phyloP scores from a whole-genome alignment of 2,329 filamentous ascomycete species.

The Hypoxylon sp. region DNA sequence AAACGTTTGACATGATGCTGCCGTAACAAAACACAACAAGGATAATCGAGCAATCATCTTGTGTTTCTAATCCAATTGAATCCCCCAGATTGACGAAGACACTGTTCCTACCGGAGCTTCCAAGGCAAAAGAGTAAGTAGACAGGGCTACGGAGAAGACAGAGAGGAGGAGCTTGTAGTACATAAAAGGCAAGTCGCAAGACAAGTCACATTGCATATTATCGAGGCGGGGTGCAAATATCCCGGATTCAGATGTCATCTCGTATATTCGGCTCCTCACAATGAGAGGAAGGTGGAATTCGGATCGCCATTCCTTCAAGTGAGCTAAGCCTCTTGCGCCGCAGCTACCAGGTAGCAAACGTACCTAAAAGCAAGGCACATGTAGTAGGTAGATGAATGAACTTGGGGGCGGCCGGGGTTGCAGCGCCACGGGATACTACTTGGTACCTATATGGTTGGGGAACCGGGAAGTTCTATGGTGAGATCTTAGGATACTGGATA shows the following conservation, averaged over 20 bases:
- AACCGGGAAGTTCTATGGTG: not conserved
- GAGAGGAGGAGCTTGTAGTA: slow-evolving; percentile 32
- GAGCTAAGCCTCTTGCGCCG: slow-evolving; percentile 28
- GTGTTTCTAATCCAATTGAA: slow-evolving; percentile 19
- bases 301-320: slow-evolving; percentile 35
- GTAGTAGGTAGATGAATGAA: slow-evolving; percentile 1
- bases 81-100: not conserved
- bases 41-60: slow-evolving; percentile 36
- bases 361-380: slow-evolving; percentile 5
- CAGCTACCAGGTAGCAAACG: slow-evolving; percentile 5
- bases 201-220: slow-evolving; percentile 39
- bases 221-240: slow-evolving; percentile 34
- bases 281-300: slow-evolving; percentile 15
- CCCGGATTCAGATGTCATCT: slow-evolving; percentile 36
- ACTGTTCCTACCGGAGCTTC: not conserved
- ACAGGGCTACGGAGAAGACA: slow-evolving; percentile 17
- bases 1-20: slow-evolving; percentile 32
- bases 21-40: slow-evolving; percentile 29
- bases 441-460: not conserved
- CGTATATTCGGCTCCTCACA: slow-evolving; percentile 30
- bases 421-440: slow-evolving; percentile 7
- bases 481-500: not conserved
- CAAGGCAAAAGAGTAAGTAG: slow-evolving; percentile 7
- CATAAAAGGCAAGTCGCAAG: slow-evolving; percentile 37
- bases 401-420: slow-evolving; percentile 5